These are phyloP conservation scores for Phialophora verrucosa DNA, from an alignment of 2,329 filamentous ascomycete species.

Conservation along the genomic window DNA sequence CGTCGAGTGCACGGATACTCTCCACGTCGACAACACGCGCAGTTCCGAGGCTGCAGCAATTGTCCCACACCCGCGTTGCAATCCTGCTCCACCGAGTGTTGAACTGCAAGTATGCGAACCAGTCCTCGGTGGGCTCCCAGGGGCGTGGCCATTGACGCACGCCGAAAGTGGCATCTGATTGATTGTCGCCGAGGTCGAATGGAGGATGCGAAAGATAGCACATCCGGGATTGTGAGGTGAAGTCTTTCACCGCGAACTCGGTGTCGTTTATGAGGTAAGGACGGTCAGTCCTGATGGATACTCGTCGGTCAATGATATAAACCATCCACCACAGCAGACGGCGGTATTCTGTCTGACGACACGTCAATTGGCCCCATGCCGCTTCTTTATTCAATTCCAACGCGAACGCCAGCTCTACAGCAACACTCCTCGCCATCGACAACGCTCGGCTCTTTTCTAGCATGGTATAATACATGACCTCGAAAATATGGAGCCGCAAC, in stretches of 20 bases:
- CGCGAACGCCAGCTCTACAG: constrained; percentile 15
- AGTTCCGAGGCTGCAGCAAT: not conserved
- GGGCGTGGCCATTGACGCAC: constrained; percentile 6
- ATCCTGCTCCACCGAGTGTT: constrained; percentile 7
- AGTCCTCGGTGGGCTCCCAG: constrained; percentile 11
- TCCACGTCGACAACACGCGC: not conserved
- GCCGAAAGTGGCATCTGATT: not conserved
- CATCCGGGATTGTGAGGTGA: not conserved
- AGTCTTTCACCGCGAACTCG: constrained; percentile 8
- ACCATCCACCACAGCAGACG: constrained; percentile 22
- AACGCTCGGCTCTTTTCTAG: not conserved
- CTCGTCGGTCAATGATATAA: constrained; percentile 15
- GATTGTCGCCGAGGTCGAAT: not conserved
- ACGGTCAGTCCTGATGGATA: constrained; percentile 3
- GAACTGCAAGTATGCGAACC: constrained; percentile 11
- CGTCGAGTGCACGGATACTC: constrained; percentile 3
- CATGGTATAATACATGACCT: constrained; percentile 21
- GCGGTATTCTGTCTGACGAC: constrained; percentile 18
- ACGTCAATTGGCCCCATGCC: constrained; percentile 1
- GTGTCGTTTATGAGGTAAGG: constrained; percentile 7
- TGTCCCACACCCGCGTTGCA: constrained; percentile 13
- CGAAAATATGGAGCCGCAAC: constrained; percentile 13
- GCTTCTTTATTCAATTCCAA: constrained; percentile 14
- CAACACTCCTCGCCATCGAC: constrained; percentile 7
- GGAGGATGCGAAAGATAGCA: not conserved